Percentiles rank a stretch among this genome's conserved stretches.
Conservation (phyloP, 2,329 filamentous ascomycete species). For the Trichoderma koningii region DNA sequence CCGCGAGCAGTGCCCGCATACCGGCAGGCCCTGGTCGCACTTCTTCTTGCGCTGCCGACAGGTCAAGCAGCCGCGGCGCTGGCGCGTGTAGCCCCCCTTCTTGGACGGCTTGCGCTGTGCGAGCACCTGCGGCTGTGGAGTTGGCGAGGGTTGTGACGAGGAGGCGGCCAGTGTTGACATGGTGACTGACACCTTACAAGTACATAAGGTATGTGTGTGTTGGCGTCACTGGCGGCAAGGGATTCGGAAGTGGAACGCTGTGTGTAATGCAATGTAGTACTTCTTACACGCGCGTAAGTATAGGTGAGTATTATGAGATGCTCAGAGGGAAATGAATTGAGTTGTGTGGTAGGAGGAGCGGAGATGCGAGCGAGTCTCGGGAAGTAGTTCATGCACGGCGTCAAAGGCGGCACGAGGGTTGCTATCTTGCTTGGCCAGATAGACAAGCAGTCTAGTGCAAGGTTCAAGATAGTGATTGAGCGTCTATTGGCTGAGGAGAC, state of each 20-base stretch:
- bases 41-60: constrained; percentile 22
- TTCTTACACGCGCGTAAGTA: not conserved
- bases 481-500: not conserved
- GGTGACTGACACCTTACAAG: not conserved
- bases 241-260: constrained; percentile 4
- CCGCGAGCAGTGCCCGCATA: constrained; percentile 16
- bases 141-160: not conserved
- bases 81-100: constrained; percentile 17
- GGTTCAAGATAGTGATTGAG: constrained; percentile 9
- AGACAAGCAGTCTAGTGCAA: not conserved
- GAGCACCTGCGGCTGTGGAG: constrained; percentile 8
- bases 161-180: constrained; percentile 17
- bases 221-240: constrained; percentile 14
- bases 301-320: not conserved
- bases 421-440: constrained; percentile 1
- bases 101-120: constrained; percentile 5
- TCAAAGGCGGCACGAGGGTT: constrained; percentile 9
- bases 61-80: constrained; percentile 13
- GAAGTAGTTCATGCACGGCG: constrained; percentile 14
- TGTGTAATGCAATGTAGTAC: not conserved
- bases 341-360: not conserved
- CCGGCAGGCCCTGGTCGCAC: constrained; percentile 11
- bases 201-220: not conserved
- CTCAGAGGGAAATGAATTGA: not conserved
- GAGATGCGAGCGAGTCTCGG: not conserved